These are phyloP conservation scores for Bipolaris cookei DNA, from an alignment of 2,329 filamentous ascomycete genomes.

Conservation along the genomic window DNA sequence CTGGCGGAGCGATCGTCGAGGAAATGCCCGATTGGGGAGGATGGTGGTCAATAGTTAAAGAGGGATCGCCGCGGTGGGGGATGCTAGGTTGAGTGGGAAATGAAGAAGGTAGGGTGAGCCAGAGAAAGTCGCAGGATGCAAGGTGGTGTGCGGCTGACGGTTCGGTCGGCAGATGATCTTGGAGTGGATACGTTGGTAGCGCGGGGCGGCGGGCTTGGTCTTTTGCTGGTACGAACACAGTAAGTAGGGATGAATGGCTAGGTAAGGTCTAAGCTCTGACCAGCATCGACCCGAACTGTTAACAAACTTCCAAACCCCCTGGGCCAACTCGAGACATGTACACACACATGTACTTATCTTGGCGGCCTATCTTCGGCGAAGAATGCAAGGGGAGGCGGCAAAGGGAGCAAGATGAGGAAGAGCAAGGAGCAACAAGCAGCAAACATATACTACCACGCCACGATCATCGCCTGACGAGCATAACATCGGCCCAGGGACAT, in stretches of 20 bases:
- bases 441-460: not conserved
- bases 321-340: not conserved
- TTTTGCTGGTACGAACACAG: too few species aligned
- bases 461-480: not conserved
- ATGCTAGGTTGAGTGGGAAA: not conserved
- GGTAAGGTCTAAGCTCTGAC: slow-evolving; percentile 19
- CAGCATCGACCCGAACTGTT: slow-evolving; percentile 4
- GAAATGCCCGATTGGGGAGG: slow-evolving; percentile 8
- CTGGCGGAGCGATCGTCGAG: slow-evolving; percentile 12
- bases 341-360: not conserved
- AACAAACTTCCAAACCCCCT: slow-evolving; percentile 3
- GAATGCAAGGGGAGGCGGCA: not conserved
- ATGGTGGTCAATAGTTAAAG: slow-evolving; percentile 4
- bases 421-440: slow-evolving; percentile 4
- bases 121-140: slow-evolving; percentile 10
- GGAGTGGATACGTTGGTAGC: slow-evolving; percentile 11
- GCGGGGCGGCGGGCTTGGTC: slow-evolving; percentile 28
- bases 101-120: slow-evolving; percentile 9
- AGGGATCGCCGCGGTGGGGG: not conserved
- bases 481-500: not conserved
- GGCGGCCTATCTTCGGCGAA: too few species aligned
- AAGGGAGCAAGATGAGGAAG: not conserved
- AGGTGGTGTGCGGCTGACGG: slow-evolving; percentile 23
- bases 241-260: too few species aligned
- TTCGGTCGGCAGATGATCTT: slow-evolving; percentile 12